These are phyloP conservation scores for Dothideomycetes sp. DNA, from an alignment of 2,329 filamentous ascomycete genomes.

Conservation along the genomic window DNA sequence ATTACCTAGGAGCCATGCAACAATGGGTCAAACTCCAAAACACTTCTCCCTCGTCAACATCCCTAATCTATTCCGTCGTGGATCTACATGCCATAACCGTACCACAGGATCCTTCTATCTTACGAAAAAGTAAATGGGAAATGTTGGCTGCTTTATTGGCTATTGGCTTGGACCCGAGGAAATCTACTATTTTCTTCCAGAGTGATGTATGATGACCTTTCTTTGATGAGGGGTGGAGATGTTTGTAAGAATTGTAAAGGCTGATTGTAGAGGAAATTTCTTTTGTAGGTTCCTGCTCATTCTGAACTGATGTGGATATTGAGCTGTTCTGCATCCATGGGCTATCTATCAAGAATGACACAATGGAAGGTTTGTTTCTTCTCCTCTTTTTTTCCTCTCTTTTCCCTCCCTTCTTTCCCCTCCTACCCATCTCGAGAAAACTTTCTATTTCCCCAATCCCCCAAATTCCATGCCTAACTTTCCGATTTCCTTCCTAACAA, in stretches of 20 bases:
- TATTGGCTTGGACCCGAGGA: slow-evolving; percentile 70
- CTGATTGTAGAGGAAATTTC: slow-evolving; percentile 8
- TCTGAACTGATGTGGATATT: slow-evolving; percentile 95
- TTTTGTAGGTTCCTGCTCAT: slow-evolving; percentile 59
- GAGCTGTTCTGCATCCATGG: slow-evolving; percentile 82
- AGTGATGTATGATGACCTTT: slow-evolving; percentile 47
- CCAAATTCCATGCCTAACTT: slow-evolving; percentile 15
- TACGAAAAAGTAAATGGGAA: slow-evolving; percentile 61
- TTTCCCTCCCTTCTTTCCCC: neutral
- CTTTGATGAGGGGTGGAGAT: neutral
- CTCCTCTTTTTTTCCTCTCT: slow-evolving; percentile 1
- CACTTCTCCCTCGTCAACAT: slow-evolving; percentile 45
- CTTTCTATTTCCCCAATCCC: neutral
- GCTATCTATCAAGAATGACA: slow-evolving; percentile 95
- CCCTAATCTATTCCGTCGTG: slow-evolving; percentile 76
- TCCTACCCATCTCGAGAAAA: neutral
- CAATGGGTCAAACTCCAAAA: slow-evolving; percentile 81
- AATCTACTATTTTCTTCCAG: slow-evolving; percentile 74
- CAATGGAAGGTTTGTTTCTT: slow-evolving; percentile 80
- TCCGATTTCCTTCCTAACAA: slow-evolving; percentile 27
- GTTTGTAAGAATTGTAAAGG: no score
- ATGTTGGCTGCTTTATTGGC: slow-evolving; percentile 73
- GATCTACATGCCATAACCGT: slow-evolving; percentile 90
- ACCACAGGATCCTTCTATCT: slow-evolving; percentile 52
- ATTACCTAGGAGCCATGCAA: slow-evolving; percentile 82